phyloP scores from a whole-genome alignment of 306 rosid species.

The Glycine latifolia region DNA sequence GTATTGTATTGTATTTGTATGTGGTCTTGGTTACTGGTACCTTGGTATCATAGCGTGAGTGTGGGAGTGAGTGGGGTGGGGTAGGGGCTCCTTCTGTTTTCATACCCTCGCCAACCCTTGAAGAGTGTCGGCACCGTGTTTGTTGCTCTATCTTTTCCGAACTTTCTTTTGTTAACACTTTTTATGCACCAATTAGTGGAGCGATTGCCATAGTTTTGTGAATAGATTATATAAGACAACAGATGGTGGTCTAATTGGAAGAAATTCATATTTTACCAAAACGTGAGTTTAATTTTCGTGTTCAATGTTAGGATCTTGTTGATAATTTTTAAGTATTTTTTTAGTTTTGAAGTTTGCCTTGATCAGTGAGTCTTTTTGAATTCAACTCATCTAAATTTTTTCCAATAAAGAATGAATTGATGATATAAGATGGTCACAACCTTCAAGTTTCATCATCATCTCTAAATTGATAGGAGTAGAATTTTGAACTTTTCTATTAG shows the following conservation, averaged over 20 bases:
- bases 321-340: too few species aligned
- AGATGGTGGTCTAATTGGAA: too few species aligned
- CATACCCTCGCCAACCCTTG: conserved; percentile 33
- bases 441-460: not conserved
- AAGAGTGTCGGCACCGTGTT: conserved; percentile 60
- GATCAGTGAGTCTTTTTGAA: too few species aligned
- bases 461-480: not conserved
- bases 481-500: not conserved
- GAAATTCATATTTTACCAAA: too few species aligned
- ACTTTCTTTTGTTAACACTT: conserved; percentile 33
- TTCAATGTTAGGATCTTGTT: too few species aligned
- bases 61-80: not conserved
- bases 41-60: conserved; percentile 28
- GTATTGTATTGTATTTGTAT: conserved; percentile 20
- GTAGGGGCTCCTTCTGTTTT: conserved; percentile 48
- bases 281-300: too few species aligned
- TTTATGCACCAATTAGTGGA: not conserved
- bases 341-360: too few species aligned
- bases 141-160: conserved; percentile 24
- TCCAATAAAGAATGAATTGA: not conserved
- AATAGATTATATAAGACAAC: too few species aligned
- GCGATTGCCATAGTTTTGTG: conserved; percentile 14
- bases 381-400: too few species aligned
- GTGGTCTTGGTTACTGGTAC: conserved; percentile 43
- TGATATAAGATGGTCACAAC: not conserved